These are phyloP conservation scores for Sordaria brevicollis DNA, from an alignment of 495 filamentous ascomycete species.

Conservation along the genomic window DNA sequence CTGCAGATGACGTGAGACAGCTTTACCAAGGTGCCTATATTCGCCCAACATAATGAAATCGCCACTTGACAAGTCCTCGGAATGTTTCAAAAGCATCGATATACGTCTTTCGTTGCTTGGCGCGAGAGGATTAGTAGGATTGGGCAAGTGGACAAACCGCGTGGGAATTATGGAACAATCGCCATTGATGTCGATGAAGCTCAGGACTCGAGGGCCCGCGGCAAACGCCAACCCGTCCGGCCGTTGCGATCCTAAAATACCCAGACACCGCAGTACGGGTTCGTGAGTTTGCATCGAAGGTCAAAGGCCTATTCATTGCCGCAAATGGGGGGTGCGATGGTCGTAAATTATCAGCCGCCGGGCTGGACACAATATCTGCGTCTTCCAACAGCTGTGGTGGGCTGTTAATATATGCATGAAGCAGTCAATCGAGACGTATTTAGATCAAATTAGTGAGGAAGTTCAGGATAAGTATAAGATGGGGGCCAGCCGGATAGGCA, in stretches of 20 bases:
- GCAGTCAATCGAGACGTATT: not conserved
- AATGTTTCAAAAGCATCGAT: not conserved
- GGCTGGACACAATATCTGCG: not conserved
- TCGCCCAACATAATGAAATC: not conserved
- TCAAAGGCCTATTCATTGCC: not conserved
- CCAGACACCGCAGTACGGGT: not conserved
- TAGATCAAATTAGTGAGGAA: not conserved
- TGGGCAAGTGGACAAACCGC: not conserved
- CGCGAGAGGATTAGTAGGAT: not conserved
- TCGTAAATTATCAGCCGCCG: not conserved
- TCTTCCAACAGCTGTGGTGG: not conserved
- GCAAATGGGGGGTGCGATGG: not conserved
- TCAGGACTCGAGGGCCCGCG: not conserved
- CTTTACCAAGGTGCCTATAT: not conserved
- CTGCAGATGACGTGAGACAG: slow-evolving; percentile 7
- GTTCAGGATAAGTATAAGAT: not conserved
- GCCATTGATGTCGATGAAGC: not conserved
- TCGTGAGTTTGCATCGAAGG: not conserved
- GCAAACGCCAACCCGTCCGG: not conserved
- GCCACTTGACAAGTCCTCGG: not conserved
- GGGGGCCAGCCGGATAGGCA: not conserved
- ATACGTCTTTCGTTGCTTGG: not conserved
- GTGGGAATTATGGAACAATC: not conserved
- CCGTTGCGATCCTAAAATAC: not conserved
- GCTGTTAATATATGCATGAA: not conserved